Evolutionary conservation across 2,329 filamentous ascomycete species (phyloP), one percentile per base, ranked within the genome.

Genomic region (Calonectria henricotiae): DNA sequence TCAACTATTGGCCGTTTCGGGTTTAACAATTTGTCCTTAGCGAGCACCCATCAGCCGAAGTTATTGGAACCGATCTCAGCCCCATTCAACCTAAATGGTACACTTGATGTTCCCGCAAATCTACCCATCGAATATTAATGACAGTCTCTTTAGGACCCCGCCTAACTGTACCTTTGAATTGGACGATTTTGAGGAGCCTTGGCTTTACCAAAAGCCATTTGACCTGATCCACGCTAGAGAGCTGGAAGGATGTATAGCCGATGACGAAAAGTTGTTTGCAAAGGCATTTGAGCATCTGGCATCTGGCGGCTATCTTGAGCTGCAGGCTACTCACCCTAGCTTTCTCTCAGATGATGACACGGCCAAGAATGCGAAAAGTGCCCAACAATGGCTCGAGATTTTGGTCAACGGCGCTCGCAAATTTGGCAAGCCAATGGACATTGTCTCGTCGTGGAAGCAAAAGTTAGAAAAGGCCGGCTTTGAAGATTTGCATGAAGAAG

Each of bases 41-140:
- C 35, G 46, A 65, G 23, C 5, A 69, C 37, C 67, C 67, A 11
- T 69, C 62, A n/a, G 67, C 67, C 11, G 39, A 65, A 37, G 67
- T 69, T 1, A 35, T 69, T 37, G 67, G 67, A 43, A 69, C 67
- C 4, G 67, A 69, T 12, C 15, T 69, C n/a, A 69, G 67, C 17
- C 67, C 67, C 5, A 69, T 69, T n/a, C 67, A 69, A 13, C 67
- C 67, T 15, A 49, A 54, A 25, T 69, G 67, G 67, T 69, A 65
- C 0, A 11, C 5, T 7, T 27, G 9, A 46, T n/a, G 11, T 12
- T 8, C 1, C n/a, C n/a, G 5, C n/a, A 6, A 20, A 46, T 46
- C 20, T 46, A 13, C 4, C 2, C 7, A 23, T 46, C 1, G 23
- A 5, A 12, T 25, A 7, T 7, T 55, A 3, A 47, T 41, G 6